A percentile compares a stretch with the other conserved stretches of the same genome.
Evolutionary conservation across 768 basidiomycete genomes (phyloP).

Genomic region (Mrakia frigida): DNA sequence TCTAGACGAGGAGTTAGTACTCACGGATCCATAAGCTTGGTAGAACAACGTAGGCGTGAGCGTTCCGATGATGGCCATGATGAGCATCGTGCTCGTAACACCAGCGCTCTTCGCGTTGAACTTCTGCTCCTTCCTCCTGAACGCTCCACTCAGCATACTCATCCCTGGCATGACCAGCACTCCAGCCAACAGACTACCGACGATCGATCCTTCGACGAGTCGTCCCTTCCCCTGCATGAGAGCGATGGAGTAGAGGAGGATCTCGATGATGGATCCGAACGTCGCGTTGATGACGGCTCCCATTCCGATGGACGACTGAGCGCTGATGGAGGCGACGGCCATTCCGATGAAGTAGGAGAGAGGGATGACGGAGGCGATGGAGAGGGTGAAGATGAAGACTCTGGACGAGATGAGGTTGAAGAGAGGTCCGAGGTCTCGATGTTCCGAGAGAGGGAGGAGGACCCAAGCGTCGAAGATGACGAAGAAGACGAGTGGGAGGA

Average conservation of each 20-base stretch:
- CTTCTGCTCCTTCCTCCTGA: conserved; percentile 86
- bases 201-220: conserved; percentile 93
- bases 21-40: conserved; percentile 92
- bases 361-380: conserved; percentile 87
- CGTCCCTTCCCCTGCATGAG: conserved; percentile 85
- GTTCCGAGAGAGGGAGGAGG: conserved; percentile 59
- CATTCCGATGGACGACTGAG: conserved; percentile 97
- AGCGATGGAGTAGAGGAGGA: conserved; percentile 85
- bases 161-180: conserved; percentile 94
- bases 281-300: conserved; percentile 99
- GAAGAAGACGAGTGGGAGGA: conserved; percentile 87
- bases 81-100: conserved; percentile 98
- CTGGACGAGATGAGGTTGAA: conserved; percentile 66
- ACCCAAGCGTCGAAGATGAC: conserved; percentile 90
- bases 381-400: conserved; percentile 72
- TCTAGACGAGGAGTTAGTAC: conserved; percentile 39
- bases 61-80: conserved; percentile 98
- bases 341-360: conserved; percentile 99
- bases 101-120: conserved; percentile 99
- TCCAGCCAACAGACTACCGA: conserved; percentile 90
- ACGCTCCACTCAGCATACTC: conserved; percentile 88
- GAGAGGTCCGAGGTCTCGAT: conserved; percentile 58
- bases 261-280: conserved; percentile 97
- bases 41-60: conserved; percentile 94
- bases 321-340: conserved; percentile 98